Evolutionary conservation across 1,284 basidiomycete genomes (phyloP).

Genomic region (Leccinum angustisporum): DNA sequence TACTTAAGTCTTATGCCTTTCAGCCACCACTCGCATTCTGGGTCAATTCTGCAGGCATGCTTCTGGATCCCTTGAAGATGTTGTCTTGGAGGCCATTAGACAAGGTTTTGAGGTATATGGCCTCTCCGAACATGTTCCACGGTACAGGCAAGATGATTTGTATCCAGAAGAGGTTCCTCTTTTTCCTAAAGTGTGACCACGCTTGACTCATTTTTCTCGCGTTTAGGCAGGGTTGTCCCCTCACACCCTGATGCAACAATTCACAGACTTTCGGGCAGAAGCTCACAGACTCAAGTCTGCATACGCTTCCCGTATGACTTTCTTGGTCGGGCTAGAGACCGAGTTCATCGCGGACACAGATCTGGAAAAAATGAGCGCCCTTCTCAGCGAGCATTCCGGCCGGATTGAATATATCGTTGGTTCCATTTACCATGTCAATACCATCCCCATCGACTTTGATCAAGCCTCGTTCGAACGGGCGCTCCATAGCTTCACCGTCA

Average conservation of each 20-base stretch:
- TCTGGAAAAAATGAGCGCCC: slow-evolving; percentile 54
- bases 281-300: slow-evolving; percentile 69
- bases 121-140: slow-evolving; percentile 92
- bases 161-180: slow-evolving; percentile 91
- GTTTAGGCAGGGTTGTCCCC: slow-evolving; percentile 50
- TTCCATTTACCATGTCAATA: slow-evolving; percentile 88
- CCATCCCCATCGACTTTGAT: slow-evolving; percentile 94
- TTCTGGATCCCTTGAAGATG: slow-evolving; percentile 70
- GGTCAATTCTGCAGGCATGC: slow-evolving; percentile 97
- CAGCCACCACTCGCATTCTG: slow-evolving; percentile 95
- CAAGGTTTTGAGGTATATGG: slow-evolving; percentile 85
- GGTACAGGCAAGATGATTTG: slow-evolving; percentile 77
- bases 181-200: slow-evolving; percentile 7
- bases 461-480: slow-evolving; percentile 63
- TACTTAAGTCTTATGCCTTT: slow-evolving; percentile 61
- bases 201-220: slow-evolving; percentile 17
- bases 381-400: slow-evolving; percentile 44
- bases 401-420: slow-evolving; percentile 91
- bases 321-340: slow-evolving; percentile 92
- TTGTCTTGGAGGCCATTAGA: slow-evolving; percentile 75
- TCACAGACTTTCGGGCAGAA: slow-evolving; percentile 69
- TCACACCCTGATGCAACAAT: slow-evolving; percentile 54
- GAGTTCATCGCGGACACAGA: slow-evolving; percentile 80
- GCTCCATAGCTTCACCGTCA: slow-evolving; percentile 43
- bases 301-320: slow-evolving; percentile 63